These are phyloP conservation scores for Talaromyces sp. DNA, from an alignment of 2,329 filamentous ascomycete species.

Conservation along the genomic window DNA sequence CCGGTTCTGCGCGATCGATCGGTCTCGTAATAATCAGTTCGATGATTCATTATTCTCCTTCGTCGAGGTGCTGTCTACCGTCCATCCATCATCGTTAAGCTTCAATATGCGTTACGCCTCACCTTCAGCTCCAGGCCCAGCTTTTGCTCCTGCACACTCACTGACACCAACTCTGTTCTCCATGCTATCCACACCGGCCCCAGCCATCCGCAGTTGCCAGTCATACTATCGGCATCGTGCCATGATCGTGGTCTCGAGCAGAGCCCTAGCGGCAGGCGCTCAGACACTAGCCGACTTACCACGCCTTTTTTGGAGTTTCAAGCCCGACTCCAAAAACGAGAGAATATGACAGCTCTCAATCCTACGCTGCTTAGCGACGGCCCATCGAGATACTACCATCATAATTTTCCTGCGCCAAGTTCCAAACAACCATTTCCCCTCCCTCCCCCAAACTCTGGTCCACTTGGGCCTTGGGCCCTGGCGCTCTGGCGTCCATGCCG, in stretches of 20 bases:
- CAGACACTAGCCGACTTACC: constrained; percentile 2
- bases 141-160: background rate
- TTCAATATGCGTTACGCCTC: background rate
- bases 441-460: background rate
- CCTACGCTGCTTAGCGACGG: background rate
- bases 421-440: background rate
- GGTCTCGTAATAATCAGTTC: background rate
- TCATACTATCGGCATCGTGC: background rate
- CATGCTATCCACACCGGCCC: background rate
- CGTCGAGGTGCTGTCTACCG: background rate
- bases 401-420: background rate
- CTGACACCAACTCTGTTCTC: background rate
- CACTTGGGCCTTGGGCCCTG: background rate
- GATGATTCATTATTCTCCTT: background rate
- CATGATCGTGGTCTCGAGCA: background rate
- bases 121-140: background rate
- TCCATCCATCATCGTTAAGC: background rate
- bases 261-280: constrained; percentile 6
- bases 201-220: background rate
- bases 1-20: background rate
- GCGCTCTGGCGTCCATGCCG: background rate
- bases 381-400: background rate
- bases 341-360: constrained; percentile 14
- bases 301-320: background rate
- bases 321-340: background rate